Percentiles rank a stretch among this genome's conserved stretches.
phyloP scores from a whole-genome alignment of 2,329 filamentous ascomycete species.

The Colletotrichum salicis region DNA sequence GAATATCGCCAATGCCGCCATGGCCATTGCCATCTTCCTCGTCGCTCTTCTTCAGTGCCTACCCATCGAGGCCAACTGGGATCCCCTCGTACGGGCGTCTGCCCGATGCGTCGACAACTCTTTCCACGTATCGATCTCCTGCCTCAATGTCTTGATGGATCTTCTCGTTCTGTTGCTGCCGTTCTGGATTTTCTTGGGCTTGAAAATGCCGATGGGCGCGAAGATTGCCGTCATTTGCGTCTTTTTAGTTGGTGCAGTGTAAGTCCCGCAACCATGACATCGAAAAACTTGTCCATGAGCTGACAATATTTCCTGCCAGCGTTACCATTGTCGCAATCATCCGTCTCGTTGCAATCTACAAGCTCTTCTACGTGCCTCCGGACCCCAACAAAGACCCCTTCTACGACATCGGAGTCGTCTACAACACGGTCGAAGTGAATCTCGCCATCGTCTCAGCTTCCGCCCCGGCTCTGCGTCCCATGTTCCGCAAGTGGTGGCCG shows the following conservation, averaged over 20 bases:
- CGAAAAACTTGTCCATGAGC: not conserved
- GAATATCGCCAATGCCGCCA: conserved; percentile 44
- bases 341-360: conserved; percentile 45
- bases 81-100: conserved; percentile 37
- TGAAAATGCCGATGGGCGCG: conserved; percentile 50
- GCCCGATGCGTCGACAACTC: conserved; percentile 21
- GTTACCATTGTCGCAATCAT: conserved; percentile 47
- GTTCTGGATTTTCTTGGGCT: conserved; percentile 51
- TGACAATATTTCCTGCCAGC: conserved; percentile 33
- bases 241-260: conserved; percentile 52
- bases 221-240: conserved; percentile 53
- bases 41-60: conserved; percentile 49
- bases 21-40: conserved; percentile 47
- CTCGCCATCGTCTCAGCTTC: conserved; percentile 51
- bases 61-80: conserved; percentile 44
- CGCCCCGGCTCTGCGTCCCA: conserved; percentile 47
- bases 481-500: conserved; percentile 48
- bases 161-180: conserved; percentile 49
- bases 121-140: conserved; percentile 12
- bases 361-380: conserved; percentile 38
- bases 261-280: conserved; percentile 35
- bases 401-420: conserved; percentile 46
- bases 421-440: conserved; percentile 47
- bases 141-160: conserved; percentile 48
- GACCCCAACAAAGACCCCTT: conserved; percentile 39